Percentiles rank a stretch among this genome's conserved stretches.
These are phyloP conservation scores for Trypanosoma melophagium DNA, from an alignment of 208 protist genomes.

Conservation along the genomic window DNA sequence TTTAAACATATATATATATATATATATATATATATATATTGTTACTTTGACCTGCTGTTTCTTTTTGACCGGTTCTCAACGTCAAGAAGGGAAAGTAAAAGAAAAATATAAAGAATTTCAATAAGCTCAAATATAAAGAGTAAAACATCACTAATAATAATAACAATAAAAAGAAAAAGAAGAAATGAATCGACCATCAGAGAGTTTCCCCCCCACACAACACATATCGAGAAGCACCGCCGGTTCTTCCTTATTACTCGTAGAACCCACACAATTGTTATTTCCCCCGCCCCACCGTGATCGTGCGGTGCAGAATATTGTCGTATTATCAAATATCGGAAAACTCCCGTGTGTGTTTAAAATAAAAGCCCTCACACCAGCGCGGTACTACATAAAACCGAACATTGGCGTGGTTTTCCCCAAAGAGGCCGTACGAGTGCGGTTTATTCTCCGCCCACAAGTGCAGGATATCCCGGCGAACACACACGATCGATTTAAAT, in stretches of 20 bases:
- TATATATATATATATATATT: slow-evolving; percentile 3
- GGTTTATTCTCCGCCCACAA: slow-evolving; percentile 57
- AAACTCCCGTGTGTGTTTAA: slow-evolving; percentile 62
- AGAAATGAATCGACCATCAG: background rate
- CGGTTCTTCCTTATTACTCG: slow-evolving; percentile 31
- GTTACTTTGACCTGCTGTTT: background rate
- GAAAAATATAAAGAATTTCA: background rate
- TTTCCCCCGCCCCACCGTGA: slow-evolving; percentile 71
- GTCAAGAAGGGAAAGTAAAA: background rate
- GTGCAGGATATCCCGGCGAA: slow-evolving; percentile 35
- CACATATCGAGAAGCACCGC: background rate
- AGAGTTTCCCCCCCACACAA: background rate
- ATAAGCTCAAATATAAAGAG: background rate
- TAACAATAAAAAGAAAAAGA: slow-evolving; percentile 8
- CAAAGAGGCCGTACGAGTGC: slow-evolving; percentile 46
- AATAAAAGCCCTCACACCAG: slow-evolving; percentile 56
- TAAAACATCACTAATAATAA: background rate
- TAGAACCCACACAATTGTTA: slow-evolving; percentile 55
- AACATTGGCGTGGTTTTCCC: slow-evolving; percentile 51
- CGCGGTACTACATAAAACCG: slow-evolving; percentile 70
- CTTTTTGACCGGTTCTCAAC: background rate
- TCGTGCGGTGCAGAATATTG: slow-evolving; percentile 64
- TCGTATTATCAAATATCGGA: slow-evolving; percentile 64
- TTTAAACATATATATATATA: background rate
- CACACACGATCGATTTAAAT: slow-evolving; percentile 46